phyloP scores from a whole-genome alignment of 768 basidiomycete species.

The Suillus clintonianus region DNA sequence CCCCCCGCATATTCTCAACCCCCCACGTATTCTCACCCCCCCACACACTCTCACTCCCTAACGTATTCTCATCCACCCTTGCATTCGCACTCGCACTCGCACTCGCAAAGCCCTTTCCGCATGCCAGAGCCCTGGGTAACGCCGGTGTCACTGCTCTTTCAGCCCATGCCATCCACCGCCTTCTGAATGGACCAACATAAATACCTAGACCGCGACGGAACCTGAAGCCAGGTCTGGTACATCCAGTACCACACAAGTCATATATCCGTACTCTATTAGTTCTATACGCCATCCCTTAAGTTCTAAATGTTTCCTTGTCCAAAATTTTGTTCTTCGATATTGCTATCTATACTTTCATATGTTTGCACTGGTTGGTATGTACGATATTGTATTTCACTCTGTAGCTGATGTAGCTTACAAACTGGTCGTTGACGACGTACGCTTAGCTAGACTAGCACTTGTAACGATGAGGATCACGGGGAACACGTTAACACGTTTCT shows the following conservation, averaged over 20 bases:
- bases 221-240: no score
- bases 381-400: background rate
- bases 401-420: background rate
- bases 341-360: constrained; percentile 5
- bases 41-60: background rate
- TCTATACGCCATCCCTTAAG: background rate
- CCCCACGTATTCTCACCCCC: background rate
- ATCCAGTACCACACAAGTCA: background rate
- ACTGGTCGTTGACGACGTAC: background rate
- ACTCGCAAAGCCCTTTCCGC: constrained; percentile 10
- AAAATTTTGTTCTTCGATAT: background rate
- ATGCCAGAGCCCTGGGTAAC: constrained; percentile 31
- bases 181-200: constrained; percentile 12
- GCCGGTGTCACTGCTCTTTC: background rate
- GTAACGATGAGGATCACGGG: background rate
- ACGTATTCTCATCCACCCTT: no score
- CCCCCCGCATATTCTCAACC: background rate
- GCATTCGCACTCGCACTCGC: background rate
- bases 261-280: background rate
- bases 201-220: background rate
- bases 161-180: constrained; percentile 2
- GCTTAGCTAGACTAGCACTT: background rate
- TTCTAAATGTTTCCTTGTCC: background rate
- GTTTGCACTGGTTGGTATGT: background rate
- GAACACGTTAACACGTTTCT: constrained; percentile 8